Evolutionary conservation across 352 stramenopile species (phyloP).

Genomic region (Blastocystis sp.): DNA sequence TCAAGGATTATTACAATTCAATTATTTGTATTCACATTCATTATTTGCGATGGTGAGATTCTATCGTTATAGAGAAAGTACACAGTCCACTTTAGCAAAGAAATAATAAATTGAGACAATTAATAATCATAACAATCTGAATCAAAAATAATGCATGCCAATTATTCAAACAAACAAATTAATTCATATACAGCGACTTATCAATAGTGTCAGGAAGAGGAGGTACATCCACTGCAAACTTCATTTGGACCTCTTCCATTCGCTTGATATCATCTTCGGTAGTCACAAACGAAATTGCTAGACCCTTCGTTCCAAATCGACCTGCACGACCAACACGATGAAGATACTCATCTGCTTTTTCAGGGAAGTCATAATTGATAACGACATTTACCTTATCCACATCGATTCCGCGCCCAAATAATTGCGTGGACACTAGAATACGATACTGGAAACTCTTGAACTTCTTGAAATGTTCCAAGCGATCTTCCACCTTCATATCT

Average conservation of each 20-base stretch:
- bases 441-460: constrained; percentile 99
- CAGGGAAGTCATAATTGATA: constrained; percentile 99
- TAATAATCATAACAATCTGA: too few species aligned
- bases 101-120: too few species aligned
- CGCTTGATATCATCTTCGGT: constrained; percentile 93
- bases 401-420: constrained; percentile 99
- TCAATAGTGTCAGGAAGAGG: constrained; percentile 98
- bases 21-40: background rate
- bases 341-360: constrained; percentile 94
- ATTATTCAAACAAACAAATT: background rate
- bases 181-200: constrained; percentile 92
- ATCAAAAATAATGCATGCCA: too few species aligned
- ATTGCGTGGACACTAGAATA: constrained; percentile 97
- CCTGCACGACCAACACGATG: constrained; percentile 92
- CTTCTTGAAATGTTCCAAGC: constrained; percentile 95
- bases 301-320: constrained; percentile 98
- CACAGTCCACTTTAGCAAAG: too few species aligned
- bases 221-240: constrained; percentile 98
- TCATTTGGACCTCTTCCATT: constrained; percentile 92
- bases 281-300: constrained; percentile 99
- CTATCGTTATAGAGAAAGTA: too few species aligned
- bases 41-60: too few species aligned
- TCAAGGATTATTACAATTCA: background rate
- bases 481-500: constrained; percentile 73
- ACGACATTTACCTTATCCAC: constrained; percentile 99